A percentile compares a stretch with the other conserved stretches of the same genome.
Evolutionary conservation across 768 basidiomycete genomes (phyloP).

Genomic region (Porpolomopsis calyptriformis): DNA sequence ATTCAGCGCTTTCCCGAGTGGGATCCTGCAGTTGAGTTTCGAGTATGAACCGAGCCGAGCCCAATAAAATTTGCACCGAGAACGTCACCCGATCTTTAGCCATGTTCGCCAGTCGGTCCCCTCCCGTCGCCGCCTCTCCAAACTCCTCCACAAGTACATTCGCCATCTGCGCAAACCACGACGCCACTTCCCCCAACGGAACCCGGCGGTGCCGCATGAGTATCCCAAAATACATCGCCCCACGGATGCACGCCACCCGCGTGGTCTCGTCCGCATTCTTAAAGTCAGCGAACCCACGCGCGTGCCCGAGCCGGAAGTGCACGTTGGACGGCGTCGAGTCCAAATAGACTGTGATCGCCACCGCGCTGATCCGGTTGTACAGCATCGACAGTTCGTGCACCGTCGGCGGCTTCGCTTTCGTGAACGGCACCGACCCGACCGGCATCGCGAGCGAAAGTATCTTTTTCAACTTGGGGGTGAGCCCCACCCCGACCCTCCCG

Average conservation of each 20-base stretch:
- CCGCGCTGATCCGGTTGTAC: conserved; percentile 70
- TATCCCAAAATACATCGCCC: conserved; percentile 58
- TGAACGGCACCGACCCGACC: conserved; percentile 57
- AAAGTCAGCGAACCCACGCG: conserved; percentile 59
- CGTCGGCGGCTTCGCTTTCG: conserved; percentile 38
- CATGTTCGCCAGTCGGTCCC: conserved; percentile 5
- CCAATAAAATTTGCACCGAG: conserved; percentile 45
- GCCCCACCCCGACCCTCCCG: too few species aligned
- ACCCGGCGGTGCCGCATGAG: conserved; percentile 46
- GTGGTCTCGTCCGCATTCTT: conserved; percentile 51
- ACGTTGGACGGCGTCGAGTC: conserved; percentile 32
- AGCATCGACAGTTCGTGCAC: conserved; percentile 58
- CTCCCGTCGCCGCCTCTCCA: conserved; percentile 14
- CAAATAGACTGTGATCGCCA: conserved; percentile 61
- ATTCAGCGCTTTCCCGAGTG: conserved; percentile 20
- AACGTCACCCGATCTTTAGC: conserved; percentile 19
- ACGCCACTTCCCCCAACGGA: conserved; percentile 39
- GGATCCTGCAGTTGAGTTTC: conserved; percentile 23
- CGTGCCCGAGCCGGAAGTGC: conserved; percentile 48
- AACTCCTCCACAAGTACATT: conserved; percentile 46
- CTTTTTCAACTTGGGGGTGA: conserved; percentile 56
- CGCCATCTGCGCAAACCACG: conserved; percentile 59
- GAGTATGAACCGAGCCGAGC: conserved; percentile 43
- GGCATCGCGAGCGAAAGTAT: conserved; percentile 65
- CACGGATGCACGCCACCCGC: conserved; percentile 63